A percentile compares a stretch with the other conserved stretches of the same genome.
phyloP scores from a whole-genome alignment of 305 asterid species.

The Fraxinus sp. region DNA sequence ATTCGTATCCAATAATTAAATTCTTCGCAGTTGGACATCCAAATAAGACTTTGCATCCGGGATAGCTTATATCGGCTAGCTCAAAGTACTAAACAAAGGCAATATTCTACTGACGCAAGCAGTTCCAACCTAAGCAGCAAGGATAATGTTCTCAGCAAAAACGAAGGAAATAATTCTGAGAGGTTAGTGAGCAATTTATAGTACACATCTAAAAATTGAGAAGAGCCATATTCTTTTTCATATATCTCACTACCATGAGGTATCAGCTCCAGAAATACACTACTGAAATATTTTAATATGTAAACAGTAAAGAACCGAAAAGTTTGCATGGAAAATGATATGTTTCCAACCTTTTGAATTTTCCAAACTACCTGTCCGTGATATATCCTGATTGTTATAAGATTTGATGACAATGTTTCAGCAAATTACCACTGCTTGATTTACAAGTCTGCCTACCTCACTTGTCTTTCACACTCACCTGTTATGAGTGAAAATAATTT shows the following conservation, averaged over 20 bases:
- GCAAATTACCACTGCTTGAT: background rate
- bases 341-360: background rate
- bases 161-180: conserved; percentile 43
- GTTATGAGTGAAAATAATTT: background rate
- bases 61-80: conserved; percentile 92
- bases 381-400: background rate
- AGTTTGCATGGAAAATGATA: background rate
- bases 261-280: background rate
- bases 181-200: conserved; percentile 51
- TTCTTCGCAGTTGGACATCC: conserved; percentile 64
- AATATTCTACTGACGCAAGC: conserved; percentile 49
- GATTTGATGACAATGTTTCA: background rate
- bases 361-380: background rate
- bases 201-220: background rate
- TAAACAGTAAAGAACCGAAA: background rate
- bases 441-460: background rate
- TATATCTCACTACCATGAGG: background rate
- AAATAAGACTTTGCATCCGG: conserved; percentile 66
- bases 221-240: background rate
- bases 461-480: background rate
- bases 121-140: conserved; percentile 45
- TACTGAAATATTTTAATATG: background rate
- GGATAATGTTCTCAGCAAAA: conserved; percentile 41
- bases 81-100: conserved; percentile 72
- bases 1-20: background rate